These are phyloP conservation scores for Warburgia ugandensis DNA, from an alignment of 164 flowering plant genomes.

Conservation along the genomic window DNA sequence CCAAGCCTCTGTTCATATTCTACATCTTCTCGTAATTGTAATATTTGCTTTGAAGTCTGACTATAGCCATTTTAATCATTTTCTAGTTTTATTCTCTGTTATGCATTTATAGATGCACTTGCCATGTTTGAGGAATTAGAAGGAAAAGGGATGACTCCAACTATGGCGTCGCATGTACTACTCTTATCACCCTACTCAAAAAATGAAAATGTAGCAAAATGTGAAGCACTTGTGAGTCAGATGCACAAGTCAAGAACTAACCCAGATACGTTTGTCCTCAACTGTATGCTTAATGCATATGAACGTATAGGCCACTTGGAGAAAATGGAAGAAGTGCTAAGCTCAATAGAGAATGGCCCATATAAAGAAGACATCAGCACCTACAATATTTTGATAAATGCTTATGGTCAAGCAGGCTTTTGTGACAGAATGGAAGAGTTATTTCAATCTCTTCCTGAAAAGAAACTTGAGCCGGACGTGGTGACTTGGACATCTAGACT, in stretches of 20 bases:
- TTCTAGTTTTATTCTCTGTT: background rate
- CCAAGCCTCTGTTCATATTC: too few relatives aligned
- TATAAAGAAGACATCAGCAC: slow-evolving; percentile 66
- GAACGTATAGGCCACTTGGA: slow-evolving; percentile 63
- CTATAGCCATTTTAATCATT: background rate
- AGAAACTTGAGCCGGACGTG: slow-evolving; percentile 59
- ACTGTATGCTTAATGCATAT: slow-evolving; percentile 72
- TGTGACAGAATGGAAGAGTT: slow-evolving; percentile 60
- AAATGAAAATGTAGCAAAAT: slow-evolving; percentile 44
- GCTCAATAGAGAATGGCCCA: slow-evolving; percentile 49
- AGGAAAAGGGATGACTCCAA: slow-evolving; percentile 58
- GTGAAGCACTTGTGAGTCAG: slow-evolving; percentile 67
- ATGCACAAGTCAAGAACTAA: slow-evolving; percentile 61
- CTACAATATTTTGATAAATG: slow-evolving; percentile 72
- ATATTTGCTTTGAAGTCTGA: background rate
- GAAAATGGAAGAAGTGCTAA: slow-evolving; percentile 72
- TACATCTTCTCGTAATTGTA: background rate
- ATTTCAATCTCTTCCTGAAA: slow-evolving; percentile 41
- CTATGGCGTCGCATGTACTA: slow-evolving; percentile 91
- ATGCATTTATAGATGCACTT: slow-evolving; percentile 46
- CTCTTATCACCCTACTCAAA: slow-evolving; percentile 69
- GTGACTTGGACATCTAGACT: slow-evolving; percentile 85
- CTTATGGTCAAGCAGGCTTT: slow-evolving; percentile 73
- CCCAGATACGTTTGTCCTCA: slow-evolving; percentile 73
- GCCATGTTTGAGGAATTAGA: slow-evolving; percentile 65